Percentiles rank a stretch among this genome's conserved stretches.
Evolutionary conservation across 495 filamentous ascomycete genomes (phyloP).

Genomic region (Podospora anserina): DNA sequence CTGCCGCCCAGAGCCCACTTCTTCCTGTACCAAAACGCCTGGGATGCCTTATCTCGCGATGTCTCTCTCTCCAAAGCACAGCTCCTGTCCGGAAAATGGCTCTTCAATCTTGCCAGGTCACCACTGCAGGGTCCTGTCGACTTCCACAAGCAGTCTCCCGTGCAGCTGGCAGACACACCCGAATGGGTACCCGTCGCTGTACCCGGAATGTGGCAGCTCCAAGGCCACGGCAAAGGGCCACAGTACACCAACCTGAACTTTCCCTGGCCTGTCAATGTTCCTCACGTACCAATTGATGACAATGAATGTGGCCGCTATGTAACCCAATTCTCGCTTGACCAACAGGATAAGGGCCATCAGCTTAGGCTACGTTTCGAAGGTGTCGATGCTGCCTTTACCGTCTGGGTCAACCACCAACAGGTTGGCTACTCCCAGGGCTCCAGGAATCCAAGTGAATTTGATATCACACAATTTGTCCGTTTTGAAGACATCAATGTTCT

Average conservation of each 20-base stretch:
- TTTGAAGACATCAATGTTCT: slow-evolving; percentile 50
- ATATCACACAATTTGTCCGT: slow-evolving; percentile 52
- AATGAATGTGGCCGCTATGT: slow-evolving; percentile 67
- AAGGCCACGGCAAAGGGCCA: slow-evolving; percentile 59
- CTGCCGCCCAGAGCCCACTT: slow-evolving; percentile 61
- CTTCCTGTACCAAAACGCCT: slow-evolving; percentile 43
- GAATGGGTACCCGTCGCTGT: slow-evolving; percentile 60
- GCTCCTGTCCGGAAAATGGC: slow-evolving; percentile 56
- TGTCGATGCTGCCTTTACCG: slow-evolving; percentile 65
- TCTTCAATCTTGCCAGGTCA: slow-evolving; percentile 52
- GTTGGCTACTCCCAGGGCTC: slow-evolving; percentile 68
- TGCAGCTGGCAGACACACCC: slow-evolving; percentile 16
- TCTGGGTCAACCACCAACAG: slow-evolving; percentile 62
- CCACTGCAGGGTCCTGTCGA: slow-evolving; percentile 48
- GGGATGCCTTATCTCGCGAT: slow-evolving; percentile 35
- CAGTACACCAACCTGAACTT: slow-evolving; percentile 66
- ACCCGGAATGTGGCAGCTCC: slow-evolving; percentile 68
- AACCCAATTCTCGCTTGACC: slow-evolving; percentile 44
- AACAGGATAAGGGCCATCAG: slow-evolving; percentile 39
- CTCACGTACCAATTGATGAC: slow-evolving; percentile 56
- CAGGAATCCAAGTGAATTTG: slow-evolving; percentile 66
- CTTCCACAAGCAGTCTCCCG: slow-evolving; percentile 37
- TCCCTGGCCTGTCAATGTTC: slow-evolving; percentile 61
- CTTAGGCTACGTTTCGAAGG: slow-evolving; percentile 64
- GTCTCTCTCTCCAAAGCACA: slow-evolving; percentile 36